phyloP scores from a whole-genome alignment of 345 rosid species.

The Eucalyptus marginata region DNA sequence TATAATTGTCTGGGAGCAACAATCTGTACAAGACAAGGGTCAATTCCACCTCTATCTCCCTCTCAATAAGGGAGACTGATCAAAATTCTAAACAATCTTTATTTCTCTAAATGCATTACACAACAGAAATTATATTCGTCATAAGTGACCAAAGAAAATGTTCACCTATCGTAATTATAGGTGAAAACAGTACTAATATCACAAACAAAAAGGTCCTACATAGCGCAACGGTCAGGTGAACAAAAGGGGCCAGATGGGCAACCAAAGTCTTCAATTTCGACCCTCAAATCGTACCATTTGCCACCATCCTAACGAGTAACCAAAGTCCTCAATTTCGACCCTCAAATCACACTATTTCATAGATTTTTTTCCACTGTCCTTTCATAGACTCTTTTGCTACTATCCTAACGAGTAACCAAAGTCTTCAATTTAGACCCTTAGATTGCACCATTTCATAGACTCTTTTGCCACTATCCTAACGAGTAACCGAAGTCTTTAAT shows the following conservation, averaged over 20 bases:
- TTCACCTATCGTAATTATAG: fast-evolving
- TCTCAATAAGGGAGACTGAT: neutral
- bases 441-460: fast-evolving
- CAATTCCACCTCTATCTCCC: neutral
- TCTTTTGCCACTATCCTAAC: fast-evolving
- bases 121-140: fast-evolving
- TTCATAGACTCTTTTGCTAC: neutral
- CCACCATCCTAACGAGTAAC: too few relatives aligned
- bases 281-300: too few relatives aligned
- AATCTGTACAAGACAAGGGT: neutral
- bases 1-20: fast-evolving
- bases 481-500: too few relatives aligned
- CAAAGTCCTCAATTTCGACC: neutral
- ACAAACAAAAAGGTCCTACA: neutral
- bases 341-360: neutral
- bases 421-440: neutral
- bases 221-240: fast-evolving
- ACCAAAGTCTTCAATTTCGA: too few relatives aligned
- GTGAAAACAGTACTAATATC: fast-evolving
- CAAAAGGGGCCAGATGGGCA: too few relatives aligned
- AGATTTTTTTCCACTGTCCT: neutral
- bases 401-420: fast-evolving
- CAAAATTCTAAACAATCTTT: neutral
- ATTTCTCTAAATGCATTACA: neutral
- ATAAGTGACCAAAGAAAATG: neutral